Conservation (phyloP, 371 early-diverging fungal species). For the Smittium culicis region DNA sequence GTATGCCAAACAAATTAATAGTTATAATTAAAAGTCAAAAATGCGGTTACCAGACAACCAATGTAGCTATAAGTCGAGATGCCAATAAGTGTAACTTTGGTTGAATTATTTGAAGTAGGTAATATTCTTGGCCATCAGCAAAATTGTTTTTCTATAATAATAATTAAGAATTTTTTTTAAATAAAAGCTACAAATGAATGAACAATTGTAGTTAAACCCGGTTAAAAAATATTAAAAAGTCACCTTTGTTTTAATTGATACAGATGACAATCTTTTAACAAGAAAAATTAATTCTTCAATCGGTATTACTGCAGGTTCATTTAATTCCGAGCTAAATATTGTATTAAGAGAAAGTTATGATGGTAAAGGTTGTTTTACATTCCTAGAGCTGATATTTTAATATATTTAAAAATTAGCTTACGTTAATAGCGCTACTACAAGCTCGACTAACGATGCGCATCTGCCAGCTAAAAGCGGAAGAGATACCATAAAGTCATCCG, state of each 20-base stretch:
- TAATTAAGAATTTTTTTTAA: background rate
- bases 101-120: background rate
- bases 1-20: background rate
- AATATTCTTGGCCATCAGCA: conserved; percentile 1
- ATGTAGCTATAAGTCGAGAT: background rate
- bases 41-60: background rate
- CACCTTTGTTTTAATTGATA: background rate
- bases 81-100: conserved; percentile 3
- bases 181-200: background rate
- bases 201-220: too few species aligned
- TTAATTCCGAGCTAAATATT: background rate
- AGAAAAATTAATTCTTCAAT: conserved; percentile 3
- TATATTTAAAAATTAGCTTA: background rate
- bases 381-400: too few species aligned
- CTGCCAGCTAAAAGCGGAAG: background rate
- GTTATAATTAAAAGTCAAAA: background rate
- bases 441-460: conserved; percentile 4
- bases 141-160: background rate
- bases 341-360: background rate
- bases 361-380: background rate
- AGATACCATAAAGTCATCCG: background rate
- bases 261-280: background rate
- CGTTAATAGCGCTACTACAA: conserved; percentile 1
- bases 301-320: conserved; percentile 1
- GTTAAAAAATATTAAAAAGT: too few species aligned